phyloP scores from a whole-genome alignment of 257 asterid genomes.

The Rubia yunnanensis region DNA sequence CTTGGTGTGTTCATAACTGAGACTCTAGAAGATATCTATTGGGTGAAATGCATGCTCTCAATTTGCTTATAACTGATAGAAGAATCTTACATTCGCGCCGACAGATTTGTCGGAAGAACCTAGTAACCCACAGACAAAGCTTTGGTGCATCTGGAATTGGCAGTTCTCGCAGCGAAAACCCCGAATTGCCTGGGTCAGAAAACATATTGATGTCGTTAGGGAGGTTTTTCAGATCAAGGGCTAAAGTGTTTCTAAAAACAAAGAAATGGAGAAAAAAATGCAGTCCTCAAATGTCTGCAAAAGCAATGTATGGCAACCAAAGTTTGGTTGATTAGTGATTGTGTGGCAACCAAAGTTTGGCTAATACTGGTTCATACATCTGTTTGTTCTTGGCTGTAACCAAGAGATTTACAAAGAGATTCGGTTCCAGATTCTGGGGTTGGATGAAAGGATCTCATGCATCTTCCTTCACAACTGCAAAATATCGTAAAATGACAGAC shows the following conservation, averaged over 20 bases:
- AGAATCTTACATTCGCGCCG: conserved; percentile 47
- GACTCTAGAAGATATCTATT: not conserved
- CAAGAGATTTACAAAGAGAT: conserved; percentile 58
- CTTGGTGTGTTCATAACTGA: not conserved
- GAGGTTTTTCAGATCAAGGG: not conserved
- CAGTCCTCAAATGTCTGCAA: not conserved
- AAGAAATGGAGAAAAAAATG: not conserved
- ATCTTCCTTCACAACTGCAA: conserved; percentile 76
- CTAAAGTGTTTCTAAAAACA: not conserved
- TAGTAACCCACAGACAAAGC: conserved; percentile 58
- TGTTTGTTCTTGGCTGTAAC: conserved; percentile 39
- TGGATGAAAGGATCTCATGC: conserved; percentile 75
- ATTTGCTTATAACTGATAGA: conserved; percentile 1
- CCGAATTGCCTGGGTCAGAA: conserved; percentile 40
- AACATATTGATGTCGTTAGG: not conserved
- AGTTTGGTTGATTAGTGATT: not conserved
- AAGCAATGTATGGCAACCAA: not conserved
- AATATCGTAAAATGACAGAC: conserved; percentile 11
- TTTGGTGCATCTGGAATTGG: conserved; percentile 51
- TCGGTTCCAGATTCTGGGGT: conserved; percentile 46
- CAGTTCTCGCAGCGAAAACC: conserved; percentile 59
- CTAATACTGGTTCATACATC: conserved; percentile 27
- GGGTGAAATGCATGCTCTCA: not conserved
- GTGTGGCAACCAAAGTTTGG: not conserved
- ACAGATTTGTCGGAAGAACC: conserved; percentile 56